Evolutionary conservation across 495 filamentous ascomycete species (phyloP), one percentile per base, ranked within the genome.

Genomic region (Trypethelium eluteriae): DNA sequence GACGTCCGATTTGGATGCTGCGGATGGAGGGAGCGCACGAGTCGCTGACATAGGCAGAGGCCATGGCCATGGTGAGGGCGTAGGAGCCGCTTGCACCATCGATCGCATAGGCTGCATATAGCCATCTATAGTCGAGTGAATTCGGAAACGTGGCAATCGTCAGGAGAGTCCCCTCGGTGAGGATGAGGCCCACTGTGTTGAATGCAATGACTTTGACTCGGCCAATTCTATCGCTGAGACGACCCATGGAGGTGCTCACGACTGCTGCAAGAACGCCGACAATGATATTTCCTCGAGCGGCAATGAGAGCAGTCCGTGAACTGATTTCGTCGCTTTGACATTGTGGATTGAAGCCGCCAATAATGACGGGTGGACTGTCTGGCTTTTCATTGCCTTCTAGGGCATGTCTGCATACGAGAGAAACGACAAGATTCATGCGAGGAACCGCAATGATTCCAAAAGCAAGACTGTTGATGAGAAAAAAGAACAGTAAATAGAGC

Each of bases 341-440:
- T 66, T 66, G 64, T 4, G 64, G 64, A 44, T 66, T 66, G 56
- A 38, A 66, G 11, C 46, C 64, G 25, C 64, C 64, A 25, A 66
- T 62, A 44, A 66, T 62, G 16, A 66, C 53, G 32, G 34, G 53
- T 18, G 34, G 53, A 3, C 2, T 59, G 41, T 7, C 41, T 44
- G 6, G 41, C 32, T 53, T 14, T 53, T 36, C 53, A 7, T 34
- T 7, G 32, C 18, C 14, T 59, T 59, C 32, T 36, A 59, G 14
- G 32, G 53, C 53, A 59, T 59, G n/a, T 11, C 14, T 59, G 32
- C 53, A 59, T 11, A 59, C 53, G 18, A 59, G 53, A 59, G 53
- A 59, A 59, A 59, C 14, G 53, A 59, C 53, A 14, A 59, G n/a
- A 36, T 59, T 59, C 25, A 59, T 36, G 14, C 53, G 53, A 34